Percentiles rank a stretch among this genome's conserved stretches.
Evolutionary conservation across 352 stramenopile genomes (phyloP).

Genomic region (Nothophytophthora sp.): DNA sequence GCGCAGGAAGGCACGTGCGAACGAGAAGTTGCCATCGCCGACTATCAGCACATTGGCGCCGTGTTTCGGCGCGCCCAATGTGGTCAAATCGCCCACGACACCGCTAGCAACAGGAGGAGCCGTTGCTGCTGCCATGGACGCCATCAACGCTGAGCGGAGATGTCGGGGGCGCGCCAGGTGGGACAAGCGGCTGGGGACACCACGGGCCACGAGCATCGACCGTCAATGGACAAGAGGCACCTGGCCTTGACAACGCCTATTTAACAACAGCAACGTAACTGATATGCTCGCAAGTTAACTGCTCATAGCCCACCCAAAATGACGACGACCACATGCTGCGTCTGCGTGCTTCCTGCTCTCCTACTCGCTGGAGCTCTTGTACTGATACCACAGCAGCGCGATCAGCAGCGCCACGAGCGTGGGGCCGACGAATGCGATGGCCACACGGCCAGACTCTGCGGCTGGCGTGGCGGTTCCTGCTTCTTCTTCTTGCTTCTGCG

Average conservation of each 20-base stretch:
- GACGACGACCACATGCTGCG: background rate
- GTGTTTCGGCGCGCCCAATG: conserved; percentile 36
- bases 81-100: conserved; percentile 51
- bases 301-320: too few species aligned
- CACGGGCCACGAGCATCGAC: conserved; percentile 10
- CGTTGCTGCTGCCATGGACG: conserved; percentile 4
- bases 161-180: conserved; percentile 2
- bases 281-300: conserved; percentile 16
- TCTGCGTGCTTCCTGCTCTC: background rate
- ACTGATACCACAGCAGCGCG: conserved; percentile 47
- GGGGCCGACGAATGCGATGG: conserved; percentile 47
- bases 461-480: conserved; percentile 4
- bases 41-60: conserved; percentile 62
- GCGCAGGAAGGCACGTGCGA: conserved; percentile 67
- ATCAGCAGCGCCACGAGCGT: conserved; percentile 49
- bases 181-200: conserved; percentile 1
- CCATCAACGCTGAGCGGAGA: conserved; percentile 2
- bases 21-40: conserved; percentile 88
- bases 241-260: background rate
- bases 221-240: conserved; percentile 6
- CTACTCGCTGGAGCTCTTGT: conserved; percentile 19
- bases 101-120: background rate
- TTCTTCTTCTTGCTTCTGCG: conserved; percentile 3
- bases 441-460: conserved; percentile 27
- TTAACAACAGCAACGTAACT: conserved; percentile 19